Conservation (phyloP, 345 rosid genomes). For the Anacardium occidentale region DNA sequence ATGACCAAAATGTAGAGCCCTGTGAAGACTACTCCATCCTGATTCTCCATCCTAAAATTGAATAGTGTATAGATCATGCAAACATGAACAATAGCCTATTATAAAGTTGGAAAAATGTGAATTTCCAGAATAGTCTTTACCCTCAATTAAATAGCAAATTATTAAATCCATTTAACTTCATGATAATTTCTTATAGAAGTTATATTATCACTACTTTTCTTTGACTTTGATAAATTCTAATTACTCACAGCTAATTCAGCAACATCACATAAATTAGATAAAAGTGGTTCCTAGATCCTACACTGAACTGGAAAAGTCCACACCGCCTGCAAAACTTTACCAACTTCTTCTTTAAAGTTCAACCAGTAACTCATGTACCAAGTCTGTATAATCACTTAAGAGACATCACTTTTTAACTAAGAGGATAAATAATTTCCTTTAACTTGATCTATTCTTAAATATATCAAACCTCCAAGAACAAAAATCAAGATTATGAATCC, state of each 20-base stretch:
- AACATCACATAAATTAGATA: neutral
- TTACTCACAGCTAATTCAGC: neutral
- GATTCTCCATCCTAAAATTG: slow-evolving; percentile 94
- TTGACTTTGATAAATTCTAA: neutral
- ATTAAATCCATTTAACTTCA: neutral
- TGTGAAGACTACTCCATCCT: slow-evolving; percentile 96
- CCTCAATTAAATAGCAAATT: neutral
- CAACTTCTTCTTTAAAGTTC: neutral
- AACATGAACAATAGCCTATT: neutral
- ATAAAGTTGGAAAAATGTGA: neutral
- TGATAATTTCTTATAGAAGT: neutral
- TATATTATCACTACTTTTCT: neutral
- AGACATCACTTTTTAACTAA: neutral
- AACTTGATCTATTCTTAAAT: neutral
- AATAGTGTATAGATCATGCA: slow-evolving; percentile 3
- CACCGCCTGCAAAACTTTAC: neutral
- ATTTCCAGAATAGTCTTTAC: neutral
- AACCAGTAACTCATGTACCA: neutral
- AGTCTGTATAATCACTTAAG: neutral
- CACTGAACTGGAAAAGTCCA: neutral
- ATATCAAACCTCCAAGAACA: neutral
- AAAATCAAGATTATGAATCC: neutral
- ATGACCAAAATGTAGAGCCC: slow-evolving; percentile 98
- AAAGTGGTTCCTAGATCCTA: neutral
- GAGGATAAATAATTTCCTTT: neutral